Percentiles rank a stretch among this genome's conserved stretches.
Conservation (phyloP, 768 basidiomycete species). For the Tephrocybe sp. region DNA sequence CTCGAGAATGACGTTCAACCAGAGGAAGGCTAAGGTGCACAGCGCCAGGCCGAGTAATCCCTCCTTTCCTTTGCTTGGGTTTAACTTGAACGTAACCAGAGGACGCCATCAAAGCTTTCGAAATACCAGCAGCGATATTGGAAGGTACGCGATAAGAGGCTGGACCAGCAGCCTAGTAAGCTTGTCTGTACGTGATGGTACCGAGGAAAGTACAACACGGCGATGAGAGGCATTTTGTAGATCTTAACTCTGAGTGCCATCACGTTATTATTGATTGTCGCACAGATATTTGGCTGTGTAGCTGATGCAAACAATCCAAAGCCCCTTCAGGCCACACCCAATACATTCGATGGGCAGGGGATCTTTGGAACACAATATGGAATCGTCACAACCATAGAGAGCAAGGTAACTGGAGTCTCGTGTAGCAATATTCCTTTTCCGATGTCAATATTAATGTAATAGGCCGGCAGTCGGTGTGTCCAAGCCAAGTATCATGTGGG, state of each 20-base stretch:
- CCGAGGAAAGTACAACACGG: not conserved
- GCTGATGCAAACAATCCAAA: not conserved
- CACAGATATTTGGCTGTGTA: not conserved
- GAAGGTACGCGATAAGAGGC: conserved; percentile 1
- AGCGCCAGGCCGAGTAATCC: conserved; percentile 12
- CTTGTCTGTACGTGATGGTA: conserved; percentile 1
- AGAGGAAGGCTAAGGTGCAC: conserved; percentile 12
- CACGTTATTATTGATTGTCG: not conserved
- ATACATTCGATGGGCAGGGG: no score
- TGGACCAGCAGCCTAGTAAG: conserved; percentile 16
- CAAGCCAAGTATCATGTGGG: no score
- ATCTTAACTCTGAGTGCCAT: not conserved
- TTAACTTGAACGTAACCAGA: conserved; percentile 6
- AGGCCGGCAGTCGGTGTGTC: no score
- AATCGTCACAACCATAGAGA: no score
- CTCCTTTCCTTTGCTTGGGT: conserved; percentile 1
- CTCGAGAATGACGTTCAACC: conserved; percentile 10
- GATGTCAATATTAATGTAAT: no score
- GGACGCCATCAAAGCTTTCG: conserved; percentile 5
- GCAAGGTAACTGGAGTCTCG: no score
- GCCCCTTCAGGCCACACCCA: no score
- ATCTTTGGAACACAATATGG: no score
- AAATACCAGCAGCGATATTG: not conserved
- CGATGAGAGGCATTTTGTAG: not conserved
- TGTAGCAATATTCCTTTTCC: no score